Percentiles rank a stretch among this genome's conserved stretches.
Evolutionary conservation across 116 monocot genomes (phyloP).

Genomic region (Trichopus zeylanicus): DNA sequence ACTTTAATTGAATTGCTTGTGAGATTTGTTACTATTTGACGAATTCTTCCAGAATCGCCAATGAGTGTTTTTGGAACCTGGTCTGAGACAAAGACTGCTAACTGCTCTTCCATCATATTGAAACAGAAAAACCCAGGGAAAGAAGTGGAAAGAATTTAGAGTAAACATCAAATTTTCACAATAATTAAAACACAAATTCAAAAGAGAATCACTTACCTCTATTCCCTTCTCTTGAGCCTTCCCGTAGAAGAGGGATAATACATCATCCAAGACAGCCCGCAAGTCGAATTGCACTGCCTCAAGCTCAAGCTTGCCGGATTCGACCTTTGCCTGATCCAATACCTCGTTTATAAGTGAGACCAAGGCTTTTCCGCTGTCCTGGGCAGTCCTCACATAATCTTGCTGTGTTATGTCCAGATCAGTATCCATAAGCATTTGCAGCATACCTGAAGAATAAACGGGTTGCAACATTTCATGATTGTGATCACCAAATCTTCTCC

Average conservation of each 20-base stretch:
- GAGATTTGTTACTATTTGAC: slow-evolving; percentile 94
- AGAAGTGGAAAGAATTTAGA: slow-evolving; percentile 10
- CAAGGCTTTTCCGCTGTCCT: slow-evolving; percentile 91
- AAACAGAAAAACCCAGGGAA: not conserved
- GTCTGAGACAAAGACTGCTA: slow-evolving; percentile 86
- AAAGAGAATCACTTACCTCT: slow-evolving; percentile 47
- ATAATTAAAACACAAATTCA: not conserved
- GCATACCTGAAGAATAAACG: slow-evolving; percentile 55
- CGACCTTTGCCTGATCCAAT: slow-evolving; percentile 96
- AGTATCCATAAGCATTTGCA: slow-evolving; percentile 99
- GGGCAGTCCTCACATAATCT: slow-evolving; percentile 95
- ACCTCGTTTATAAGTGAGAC: slow-evolving; percentile 97
- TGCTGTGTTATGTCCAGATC: slow-evolving; percentile 86
- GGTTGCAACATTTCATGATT: no score
- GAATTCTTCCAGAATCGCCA: slow-evolving; percentile 80
- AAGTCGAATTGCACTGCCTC: slow-evolving; percentile 82
- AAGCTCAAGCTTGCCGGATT: slow-evolving; percentile 98
- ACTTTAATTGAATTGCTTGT: slow-evolving; percentile 92
- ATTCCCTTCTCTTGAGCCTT: slow-evolving; percentile 94
- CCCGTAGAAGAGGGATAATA: slow-evolving; percentile 85
- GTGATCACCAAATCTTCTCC: not conserved
- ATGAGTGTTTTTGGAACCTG: slow-evolving; percentile 67
- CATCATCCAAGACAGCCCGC: slow-evolving; percentile 77
- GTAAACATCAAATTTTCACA: slow-evolving; percentile 5
- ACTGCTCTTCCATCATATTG: slow-evolving; percentile 19